These are phyloP conservation scores for Aspergillus olivimuriae DNA, from an alignment of 495 filamentous ascomycete genomes.

Conservation along the genomic window DNA sequence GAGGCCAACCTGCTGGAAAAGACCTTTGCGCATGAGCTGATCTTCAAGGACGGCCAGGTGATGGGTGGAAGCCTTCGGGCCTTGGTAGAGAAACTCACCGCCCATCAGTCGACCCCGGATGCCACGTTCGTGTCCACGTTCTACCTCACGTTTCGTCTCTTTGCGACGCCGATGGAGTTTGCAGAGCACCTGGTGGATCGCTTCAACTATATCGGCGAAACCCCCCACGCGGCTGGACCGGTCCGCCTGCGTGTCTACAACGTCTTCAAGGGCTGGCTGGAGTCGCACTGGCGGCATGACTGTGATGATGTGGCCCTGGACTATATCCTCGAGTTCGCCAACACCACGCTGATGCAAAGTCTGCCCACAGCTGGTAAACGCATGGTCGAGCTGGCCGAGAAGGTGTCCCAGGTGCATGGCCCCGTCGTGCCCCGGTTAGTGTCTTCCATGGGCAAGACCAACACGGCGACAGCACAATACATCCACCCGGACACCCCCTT, in stretches of 20 bases:
- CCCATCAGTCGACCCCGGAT: constrained; percentile 88
- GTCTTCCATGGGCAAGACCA: constrained; percentile 84
- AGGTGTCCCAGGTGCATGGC: constrained; percentile 70
- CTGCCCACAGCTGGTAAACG: constrained; percentile 75
- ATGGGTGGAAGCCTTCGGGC: constrained; percentile 87
- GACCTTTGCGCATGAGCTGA: constrained; percentile 83
- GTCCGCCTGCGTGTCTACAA: constrained; percentile 93
- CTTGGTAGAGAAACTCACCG: constrained; percentile 87
- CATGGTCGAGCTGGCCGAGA: constrained; percentile 69
- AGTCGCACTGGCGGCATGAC: constrained; percentile 87
- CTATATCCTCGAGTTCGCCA: constrained; percentile 73
- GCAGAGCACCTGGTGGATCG: constrained; percentile 78
- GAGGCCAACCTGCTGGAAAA: constrained; percentile 79
- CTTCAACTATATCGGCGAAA: constrained; percentile 85
- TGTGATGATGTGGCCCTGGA: constrained; percentile 68
- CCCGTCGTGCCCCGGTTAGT: constrained; percentile 79
- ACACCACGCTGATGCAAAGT: constrained; percentile 55
- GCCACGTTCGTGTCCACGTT: constrained; percentile 90
- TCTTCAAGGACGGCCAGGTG: constrained; percentile 94
- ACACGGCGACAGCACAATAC: constrained; percentile 61
- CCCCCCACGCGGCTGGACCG: constrained; percentile 61
- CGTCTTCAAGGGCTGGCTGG: constrained; percentile 93
- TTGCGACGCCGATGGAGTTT: constrained; percentile 74
- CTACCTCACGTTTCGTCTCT: constrained; percentile 94
- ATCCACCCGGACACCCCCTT: constrained; percentile 64